A percentile compares a stretch with the other conserved stretches of the same genome.
phyloP scores from a whole-genome alignment of 1,284 basidiomycete genomes.

The Microbotryum scabiosae region DNA sequence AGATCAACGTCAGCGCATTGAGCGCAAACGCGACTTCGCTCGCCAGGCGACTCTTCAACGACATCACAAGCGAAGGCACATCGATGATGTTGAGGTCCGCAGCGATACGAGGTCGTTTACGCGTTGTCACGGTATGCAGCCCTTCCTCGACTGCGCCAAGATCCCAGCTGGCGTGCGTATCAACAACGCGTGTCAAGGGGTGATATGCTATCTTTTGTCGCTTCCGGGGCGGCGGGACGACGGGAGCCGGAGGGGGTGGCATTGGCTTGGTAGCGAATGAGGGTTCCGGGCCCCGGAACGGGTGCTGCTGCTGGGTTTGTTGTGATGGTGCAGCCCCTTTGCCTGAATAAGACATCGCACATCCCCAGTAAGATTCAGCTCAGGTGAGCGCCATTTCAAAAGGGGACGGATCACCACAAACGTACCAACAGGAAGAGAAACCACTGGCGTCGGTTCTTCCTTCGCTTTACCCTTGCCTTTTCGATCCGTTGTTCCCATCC shows the following conservation, averaged over 20 bases:
- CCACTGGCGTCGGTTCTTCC: too few species aligned
- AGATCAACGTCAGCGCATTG: constrained; percentile 78
- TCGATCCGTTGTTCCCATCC: too few species aligned
- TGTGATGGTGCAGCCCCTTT: too few species aligned
- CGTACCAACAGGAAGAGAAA: too few species aligned
- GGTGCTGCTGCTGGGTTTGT: too few species aligned
- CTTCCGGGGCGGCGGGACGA: constrained; percentile 36
- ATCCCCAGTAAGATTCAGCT: too few species aligned
- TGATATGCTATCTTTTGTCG: constrained; percentile 85
- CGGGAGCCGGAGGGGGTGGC: constrained; percentile 32
- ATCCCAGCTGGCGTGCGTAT: constrained; percentile 79
- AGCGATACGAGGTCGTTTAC: constrained; percentile 56
- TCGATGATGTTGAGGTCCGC: constrained; percentile 80
- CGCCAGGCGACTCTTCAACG: constrained; percentile 72
- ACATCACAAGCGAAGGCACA: constrained; percentile 80
- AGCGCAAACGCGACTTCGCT: constrained; percentile 81
- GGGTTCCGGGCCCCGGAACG: neutral
- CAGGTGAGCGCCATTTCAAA: too few species aligned
- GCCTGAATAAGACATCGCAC: too few species aligned
- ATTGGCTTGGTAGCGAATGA: neutral
- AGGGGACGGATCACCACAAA: too few species aligned
- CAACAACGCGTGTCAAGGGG: constrained; percentile 66
- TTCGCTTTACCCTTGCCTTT: too few species aligned
- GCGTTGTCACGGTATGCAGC: constrained; percentile 47
- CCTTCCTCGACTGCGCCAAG: constrained; percentile 61